Base-by-base conservation (phyloP, 106 monocot species). In the Dioscorea zingiberensis region DNA sequence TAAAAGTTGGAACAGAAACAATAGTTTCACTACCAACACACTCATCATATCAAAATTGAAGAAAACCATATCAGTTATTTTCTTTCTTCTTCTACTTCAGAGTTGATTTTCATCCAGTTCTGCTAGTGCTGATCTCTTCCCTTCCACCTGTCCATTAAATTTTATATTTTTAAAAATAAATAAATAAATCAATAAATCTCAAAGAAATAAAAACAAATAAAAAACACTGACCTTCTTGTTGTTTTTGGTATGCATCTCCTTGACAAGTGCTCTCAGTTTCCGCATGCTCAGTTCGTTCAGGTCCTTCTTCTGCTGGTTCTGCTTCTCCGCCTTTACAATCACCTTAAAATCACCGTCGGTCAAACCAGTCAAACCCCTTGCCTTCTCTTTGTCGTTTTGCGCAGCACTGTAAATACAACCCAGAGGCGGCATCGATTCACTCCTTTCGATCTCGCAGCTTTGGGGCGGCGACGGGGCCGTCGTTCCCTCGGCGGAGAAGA, bases 81-180 rank as follows among this genome's bases (percentile, higher is more conserved):
- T 53, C 4, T 53, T 53, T 53, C n/a, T 53, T 53, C 51, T 53
- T n/a, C 15, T 27, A 1, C 26, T 18, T 67, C 55, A 67, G 53
- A 67, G 2, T 22, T 30, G n/a, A 19, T 67, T 67, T n/a, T 67
- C 67, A 55, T 54, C 15, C 54, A 67, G 38, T 0, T 27, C 22
- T 32, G 67, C 48, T 1, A 67, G 32, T 22, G 55, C 67, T n/a
- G 67, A 9, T 47, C 66, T 54, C 28, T 29, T 67, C 32, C 19
- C 26, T 29, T 28, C 67, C 12, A 30, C 55, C 53, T 38, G 27
- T 17, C 16, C 21, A 27, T 14, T 14, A 29, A 49, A 66, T 3
- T 14, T 14, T 23, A 24, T 9, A 30, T 30, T 29, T 27, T 7
- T 55, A 38, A 25, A 38, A 54, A 55, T 66, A 21, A 66, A 9